Evolutionary conservation across 2,329 filamentous ascomycete genomes (phyloP).

Genomic region (Ceratocystis harringtonii): DNA sequence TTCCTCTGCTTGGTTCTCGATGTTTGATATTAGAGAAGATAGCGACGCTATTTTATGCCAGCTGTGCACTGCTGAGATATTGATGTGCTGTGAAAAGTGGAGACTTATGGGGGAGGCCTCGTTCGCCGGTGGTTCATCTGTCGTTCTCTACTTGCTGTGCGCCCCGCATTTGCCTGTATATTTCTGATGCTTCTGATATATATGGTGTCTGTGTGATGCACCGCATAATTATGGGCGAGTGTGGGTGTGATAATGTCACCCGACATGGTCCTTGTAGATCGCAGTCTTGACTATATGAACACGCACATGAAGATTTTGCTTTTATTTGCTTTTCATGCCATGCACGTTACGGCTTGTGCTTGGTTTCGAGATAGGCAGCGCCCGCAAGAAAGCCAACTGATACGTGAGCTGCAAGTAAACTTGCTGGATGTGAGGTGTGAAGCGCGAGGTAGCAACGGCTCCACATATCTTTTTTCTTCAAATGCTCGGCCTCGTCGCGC

Average conservation of each 20-base stretch:
- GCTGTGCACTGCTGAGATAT: no score
- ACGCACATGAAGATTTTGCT: neutral
- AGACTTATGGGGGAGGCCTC: neutral
- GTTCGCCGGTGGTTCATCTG: neutral
- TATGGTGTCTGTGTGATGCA: neutral
- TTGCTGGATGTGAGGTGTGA: no score
- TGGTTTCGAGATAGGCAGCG: neutral
- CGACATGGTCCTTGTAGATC: neutral
- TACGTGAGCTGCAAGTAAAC: no score
- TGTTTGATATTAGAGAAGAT: neutral
- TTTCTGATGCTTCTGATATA: neutral
- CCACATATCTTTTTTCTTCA: no score
- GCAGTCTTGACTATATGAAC: neutral
- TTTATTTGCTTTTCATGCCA: neutral
- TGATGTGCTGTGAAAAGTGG: neutral
- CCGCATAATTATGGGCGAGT: neutral
- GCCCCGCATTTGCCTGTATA: no score
- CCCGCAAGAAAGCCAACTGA: neutral
- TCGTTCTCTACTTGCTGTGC: neutral
- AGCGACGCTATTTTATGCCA: no score
- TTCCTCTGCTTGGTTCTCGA: neutral
- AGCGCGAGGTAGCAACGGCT: no score
- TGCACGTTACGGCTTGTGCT: neutral
- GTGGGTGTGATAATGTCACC: neutral
- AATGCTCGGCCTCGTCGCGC: no score